Evolutionary conservation across 1,284 basidiomycete genomes (phyloP), one percentile per base, ranked within the genome.

Genomic region (Pyrrhoderma lamaoense): DNA sequence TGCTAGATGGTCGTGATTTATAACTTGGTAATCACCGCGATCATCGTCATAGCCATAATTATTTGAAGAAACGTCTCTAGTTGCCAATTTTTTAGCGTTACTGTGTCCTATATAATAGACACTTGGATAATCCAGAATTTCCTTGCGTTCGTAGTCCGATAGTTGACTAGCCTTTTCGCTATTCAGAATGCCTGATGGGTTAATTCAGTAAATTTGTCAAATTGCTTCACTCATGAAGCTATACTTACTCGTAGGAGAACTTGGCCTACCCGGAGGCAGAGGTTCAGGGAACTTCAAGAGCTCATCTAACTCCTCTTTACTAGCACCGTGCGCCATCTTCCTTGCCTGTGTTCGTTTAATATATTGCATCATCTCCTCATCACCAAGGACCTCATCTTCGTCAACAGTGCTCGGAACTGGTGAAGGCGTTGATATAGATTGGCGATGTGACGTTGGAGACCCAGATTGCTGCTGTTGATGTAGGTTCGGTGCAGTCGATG

Each of bases 1-100:
- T 36, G 89, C 89, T 47, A 99, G 78, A 69, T 99, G 96, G 66
- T 99, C 96, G 53, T 83, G 84, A 54, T 82, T 79, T 56, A 96
- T 81, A 48, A 99, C 84, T 7, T 87, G 80, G 62, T 99, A 99
- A 69, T 99, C 96, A 31, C 96, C 96, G 18, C 96, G 85, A 43
- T 99, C 96, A 65, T 99, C 96, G 64, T 99, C 96, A 62, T 95
- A 99, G 31, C 96, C 91, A 62, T 89, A 83, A 65, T 99, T 99
- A 67, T 94, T 95, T 14, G 81, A 79, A 1, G 85, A 67, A 58
- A 80, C 78, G 47, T 92, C 85, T 4, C 74, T 70, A 31, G 80
- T 80, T 0, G 89, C 89, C 55, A 71, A 73, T 63, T 91, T 91
- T 74, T 94, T 94, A 63, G 81, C 80, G 63, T 84, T 87, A 52